Evolutionary conservation across 2,329 filamentous ascomycete species (phyloP).

Genomic region (Botrytis squamosa): DNA sequence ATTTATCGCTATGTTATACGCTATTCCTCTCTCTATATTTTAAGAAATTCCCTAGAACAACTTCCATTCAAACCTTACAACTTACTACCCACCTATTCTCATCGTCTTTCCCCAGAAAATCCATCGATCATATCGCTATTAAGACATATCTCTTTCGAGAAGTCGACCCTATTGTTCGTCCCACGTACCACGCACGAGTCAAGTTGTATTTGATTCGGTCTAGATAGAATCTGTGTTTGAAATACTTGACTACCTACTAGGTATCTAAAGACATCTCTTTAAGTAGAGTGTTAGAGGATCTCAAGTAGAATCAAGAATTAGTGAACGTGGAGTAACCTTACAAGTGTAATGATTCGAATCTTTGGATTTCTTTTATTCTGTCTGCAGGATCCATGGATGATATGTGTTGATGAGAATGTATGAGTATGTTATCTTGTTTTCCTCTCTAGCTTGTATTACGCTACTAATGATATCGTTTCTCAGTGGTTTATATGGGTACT

Average conservation of each 20-base stretch:
- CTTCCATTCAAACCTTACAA: neutral
- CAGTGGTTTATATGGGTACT: neutral
- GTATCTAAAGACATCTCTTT: neutral
- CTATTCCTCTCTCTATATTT: neutral
- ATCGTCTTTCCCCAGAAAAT: accelerated
- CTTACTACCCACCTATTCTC: too few relatives aligned
- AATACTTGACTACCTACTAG: neutral
- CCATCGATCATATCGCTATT: neutral
- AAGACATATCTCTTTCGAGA: neutral
- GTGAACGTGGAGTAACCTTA: neutral
- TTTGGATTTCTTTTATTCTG: neutral
- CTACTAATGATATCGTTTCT: too few relatives aligned
- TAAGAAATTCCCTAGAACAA: neutral
- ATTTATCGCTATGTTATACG: neutral
- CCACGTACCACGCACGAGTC: neutral
- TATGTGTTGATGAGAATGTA: neutral
- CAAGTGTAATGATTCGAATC: neutral
- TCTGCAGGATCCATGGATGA: neutral
- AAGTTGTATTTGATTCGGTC: too few relatives aligned
- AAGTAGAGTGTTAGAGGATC: neutral
- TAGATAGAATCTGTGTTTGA: too few relatives aligned
- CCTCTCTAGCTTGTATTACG: neutral
- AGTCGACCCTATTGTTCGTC: neutral
- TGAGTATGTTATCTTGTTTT: neutral
- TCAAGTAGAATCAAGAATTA: neutral